Base-by-base conservation (phyloP, 2,329 filamentous ascomycete species). In the Paracamarosporium sp. region DNA sequence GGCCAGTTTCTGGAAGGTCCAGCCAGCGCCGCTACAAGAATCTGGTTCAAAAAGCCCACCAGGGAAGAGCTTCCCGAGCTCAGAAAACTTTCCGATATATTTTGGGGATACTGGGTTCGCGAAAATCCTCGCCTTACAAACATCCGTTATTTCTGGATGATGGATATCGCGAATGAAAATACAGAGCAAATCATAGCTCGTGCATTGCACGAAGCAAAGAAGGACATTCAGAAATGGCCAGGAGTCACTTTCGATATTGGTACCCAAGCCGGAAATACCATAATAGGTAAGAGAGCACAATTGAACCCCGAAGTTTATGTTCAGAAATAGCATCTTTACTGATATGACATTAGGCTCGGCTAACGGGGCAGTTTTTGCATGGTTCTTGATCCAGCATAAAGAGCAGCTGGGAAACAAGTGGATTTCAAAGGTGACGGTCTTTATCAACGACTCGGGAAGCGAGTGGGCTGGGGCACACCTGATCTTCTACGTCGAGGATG, bases 321-420 rank as follows among this genome's bases (percentile, higher is more conserved):
- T 11, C 17, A 31, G 30, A 3, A 11, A 13, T 40, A 17, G n/a
- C 4, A 9, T 12, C 8, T 24, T 30, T 17, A 27, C 7, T 28
- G 30, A 28, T 22, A 2, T 12, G 22, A 27, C 6, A 20, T 17
- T 11, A 66, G 64, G 59, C 4, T 64, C 61, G 8, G 63, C 56
- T 1, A 68, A 68, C 30, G 66, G 62, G 11, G 63, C 62, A 1
- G 56, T 57, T 0, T 68, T 70, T 50, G 67, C 64, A 3, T 70
- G 64, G 36, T 67, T 68, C 5, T 47, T 70, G 1, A 56, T 68
- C 28, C 61, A 63, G 47, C 63, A 64, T 35, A 69, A 70, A 43
- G 50, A 40, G 0, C 50, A 65, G 35, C 46, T 70, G 1, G 67
- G 66, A 0, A 40, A 43, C 2, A 69, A 67, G 57, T 62, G 46